Evolutionary conservation across 2,329 filamentous ascomycete genomes (phyloP).

Genomic region (Didymella lethalis): DNA sequence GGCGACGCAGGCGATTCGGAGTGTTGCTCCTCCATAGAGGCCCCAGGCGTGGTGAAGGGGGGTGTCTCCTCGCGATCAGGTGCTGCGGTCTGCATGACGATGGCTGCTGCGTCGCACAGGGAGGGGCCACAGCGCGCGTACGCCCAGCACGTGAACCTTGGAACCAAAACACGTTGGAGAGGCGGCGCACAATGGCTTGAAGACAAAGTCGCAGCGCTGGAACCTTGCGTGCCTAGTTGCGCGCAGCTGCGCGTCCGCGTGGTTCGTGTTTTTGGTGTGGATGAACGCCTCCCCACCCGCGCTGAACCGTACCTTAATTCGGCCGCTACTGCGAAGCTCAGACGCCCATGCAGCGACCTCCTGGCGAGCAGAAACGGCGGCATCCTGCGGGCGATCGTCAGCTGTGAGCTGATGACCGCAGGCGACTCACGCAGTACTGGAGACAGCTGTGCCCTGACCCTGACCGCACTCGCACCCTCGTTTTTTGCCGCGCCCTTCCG

Average conservation of each 20-base stretch:
- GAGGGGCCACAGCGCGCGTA: constrained; percentile 7
- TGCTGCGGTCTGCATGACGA: constrained; percentile 24
- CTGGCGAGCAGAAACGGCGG: constrained; percentile 34
- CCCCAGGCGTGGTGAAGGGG: constrained; percentile 7
- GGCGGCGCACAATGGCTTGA: neutral
- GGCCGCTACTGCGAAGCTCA: constrained; percentile 19
- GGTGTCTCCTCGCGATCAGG: constrained; percentile 19
- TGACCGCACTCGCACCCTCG: constrained; percentile 3
- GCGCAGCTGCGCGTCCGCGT: constrained; percentile 6
- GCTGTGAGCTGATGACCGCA: constrained; percentile 33
- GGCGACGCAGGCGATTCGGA: constrained; percentile 14
- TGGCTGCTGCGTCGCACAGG: constrained; percentile 19
- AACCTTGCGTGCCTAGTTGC: constrained; percentile 5
- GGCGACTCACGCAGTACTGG: constrained; percentile 21
- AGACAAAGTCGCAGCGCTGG: constrained; percentile 5
- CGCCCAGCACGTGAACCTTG: neutral
- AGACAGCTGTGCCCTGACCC: constrained; percentile 8
- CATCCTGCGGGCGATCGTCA: constrained; percentile 28
- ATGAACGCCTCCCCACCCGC: constrained; percentile 30
- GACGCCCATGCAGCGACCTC: constrained; percentile 26
- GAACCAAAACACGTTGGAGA: neutral
- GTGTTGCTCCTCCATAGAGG: constrained; percentile 9
- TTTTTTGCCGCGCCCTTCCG: constrained; percentile 20
- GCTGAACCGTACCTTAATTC: constrained; percentile 24
- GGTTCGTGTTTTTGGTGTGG: constrained; percentile 21